Evolutionary conservation across 2,329 filamentous ascomycete genomes (phyloP).

Genomic region (Calonectria pseudoturangicola): DNA sequence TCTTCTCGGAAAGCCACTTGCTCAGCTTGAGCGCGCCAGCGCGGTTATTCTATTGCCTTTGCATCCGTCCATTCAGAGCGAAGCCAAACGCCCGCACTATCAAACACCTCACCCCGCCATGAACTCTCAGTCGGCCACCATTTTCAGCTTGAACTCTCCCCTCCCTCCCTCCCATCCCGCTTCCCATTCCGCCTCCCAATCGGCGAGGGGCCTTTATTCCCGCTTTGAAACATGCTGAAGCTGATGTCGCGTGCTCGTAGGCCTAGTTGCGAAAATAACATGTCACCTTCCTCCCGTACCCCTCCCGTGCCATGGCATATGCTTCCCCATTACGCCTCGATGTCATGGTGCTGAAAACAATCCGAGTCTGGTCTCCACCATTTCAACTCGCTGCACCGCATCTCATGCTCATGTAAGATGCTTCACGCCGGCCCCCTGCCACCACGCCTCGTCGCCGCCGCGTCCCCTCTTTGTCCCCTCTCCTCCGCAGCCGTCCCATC

Average conservation of each 20-base stretch:
- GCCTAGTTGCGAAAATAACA: neutral
- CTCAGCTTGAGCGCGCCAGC: constrained; percentile 8
- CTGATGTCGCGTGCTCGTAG: constrained; percentile 21
- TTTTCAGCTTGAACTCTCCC: constrained; percentile 12
- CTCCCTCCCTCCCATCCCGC: neutral
- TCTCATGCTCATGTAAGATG: constrained; percentile 17
- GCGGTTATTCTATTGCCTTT: constrained; percentile 25
- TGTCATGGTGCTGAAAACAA: neutral
- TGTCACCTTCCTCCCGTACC: neutral
- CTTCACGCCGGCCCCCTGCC: constrained; percentile 39
- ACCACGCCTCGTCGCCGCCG: constrained; percentile 35
- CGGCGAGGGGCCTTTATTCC: neutral
- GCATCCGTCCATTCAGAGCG: constrained; percentile 8
- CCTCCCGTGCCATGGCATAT: neutral
- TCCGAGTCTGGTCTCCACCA: constrained; percentile 3
- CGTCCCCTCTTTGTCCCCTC: constrained; percentile 41
- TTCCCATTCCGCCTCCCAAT: neutral
- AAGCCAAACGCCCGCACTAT: constrained; percentile 25
- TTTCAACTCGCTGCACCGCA: constrained; percentile 18
- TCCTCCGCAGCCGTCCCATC: constrained; percentile 37
- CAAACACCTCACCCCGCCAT: constrained; percentile 12
- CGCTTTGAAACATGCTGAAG: constrained; percentile 4
- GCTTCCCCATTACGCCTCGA: neutral
- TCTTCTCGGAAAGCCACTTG: constrained; percentile 21
- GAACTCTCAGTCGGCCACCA: constrained; percentile 14